A percentile compares a stretch with the other conserved stretches of the same genome.
Conservation (phyloP, 345 rosid species). For the Clarkia xantiana region DNA sequence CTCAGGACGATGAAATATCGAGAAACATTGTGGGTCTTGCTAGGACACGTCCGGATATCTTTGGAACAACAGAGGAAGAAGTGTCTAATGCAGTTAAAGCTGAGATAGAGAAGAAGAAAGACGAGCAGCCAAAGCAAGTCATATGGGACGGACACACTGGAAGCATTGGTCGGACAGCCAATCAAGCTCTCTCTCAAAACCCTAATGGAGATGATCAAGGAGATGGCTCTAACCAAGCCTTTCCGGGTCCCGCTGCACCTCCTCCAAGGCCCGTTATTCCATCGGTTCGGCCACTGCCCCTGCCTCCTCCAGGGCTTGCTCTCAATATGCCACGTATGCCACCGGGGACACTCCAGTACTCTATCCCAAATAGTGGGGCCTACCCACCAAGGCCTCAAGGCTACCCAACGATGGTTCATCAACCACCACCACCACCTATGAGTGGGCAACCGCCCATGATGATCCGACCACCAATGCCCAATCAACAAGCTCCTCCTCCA, state of each 20-base stretch:
- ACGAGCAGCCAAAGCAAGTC: slow-evolving; percentile 83
- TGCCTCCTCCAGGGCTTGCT: slow-evolving; percentile 58
- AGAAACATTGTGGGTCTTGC: slow-evolving; percentile 83
- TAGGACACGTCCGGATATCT: slow-evolving; percentile 78
- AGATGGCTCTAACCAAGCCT: slow-evolving; percentile 28
- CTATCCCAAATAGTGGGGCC: slow-evolving; percentile 30
- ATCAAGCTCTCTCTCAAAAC: slow-evolving; percentile 66
- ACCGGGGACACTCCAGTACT: slow-evolving; percentile 32
- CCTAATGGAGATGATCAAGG: slow-evolving; percentile 41
- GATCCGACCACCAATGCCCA: slow-evolving; percentile 40
- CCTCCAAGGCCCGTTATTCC: slow-evolving; percentile 69
- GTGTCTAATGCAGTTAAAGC: slow-evolving; percentile 91
- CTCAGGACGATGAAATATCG: slow-evolving; percentile 83
- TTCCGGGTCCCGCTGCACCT: slow-evolving; percentile 81
- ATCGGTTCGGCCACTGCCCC: slow-evolving; percentile 59
- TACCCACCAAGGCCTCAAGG: slow-evolving; percentile 47
- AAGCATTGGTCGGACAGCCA: slow-evolving; percentile 87
- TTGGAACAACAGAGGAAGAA: slow-evolving; percentile 92
- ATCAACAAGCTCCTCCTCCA: slow-evolving; percentile 52
- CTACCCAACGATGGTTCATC: slow-evolving; percentile 55
- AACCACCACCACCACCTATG: slow-evolving; percentile 47
- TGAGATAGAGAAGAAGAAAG: slow-evolving; percentile 85
- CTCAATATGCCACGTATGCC: slow-evolving; percentile 70
- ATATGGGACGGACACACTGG: slow-evolving; percentile 95
- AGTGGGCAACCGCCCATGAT: slow-evolving; percentile 49